Evolutionary conservation across 2,329 filamentous ascomycete species (phyloP), one percentile per base, ranked within the genome.

Genomic region (Teratosphaeria viscida): DNA sequence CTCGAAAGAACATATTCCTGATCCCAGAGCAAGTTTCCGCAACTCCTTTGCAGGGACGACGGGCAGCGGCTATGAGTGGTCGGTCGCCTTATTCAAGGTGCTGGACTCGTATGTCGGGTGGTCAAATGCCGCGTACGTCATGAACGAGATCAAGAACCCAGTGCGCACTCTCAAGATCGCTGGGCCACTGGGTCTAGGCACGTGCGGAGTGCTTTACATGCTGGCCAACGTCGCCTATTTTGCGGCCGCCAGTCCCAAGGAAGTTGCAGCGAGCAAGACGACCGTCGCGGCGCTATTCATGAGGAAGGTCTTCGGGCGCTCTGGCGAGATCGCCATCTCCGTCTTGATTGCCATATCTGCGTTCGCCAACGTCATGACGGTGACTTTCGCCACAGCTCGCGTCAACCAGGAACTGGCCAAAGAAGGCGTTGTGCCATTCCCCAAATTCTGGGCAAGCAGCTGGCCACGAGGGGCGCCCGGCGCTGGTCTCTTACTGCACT

Each of bases 51-150:
- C 81, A 54, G 85, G 85, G 8, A 88, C 85, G 5, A 86, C 82
- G 0, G 82, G 82, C 7, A 85, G 81, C 64, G 80, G 83, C 1
- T 88, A 88, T 63, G 84, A 83, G 55, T 78, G 87, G 37, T 84
- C 87, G n/a, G 87, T 83, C 1, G 85, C 86, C 0, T 74, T 89
- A 0, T 88, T 87, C 77, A 88, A 87, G 65, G 85, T 88, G 62
- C 85, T 88, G 66, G 88, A 85, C 81, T 84, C 81, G 61, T 89
- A 84, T 66, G 81, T 86, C 64, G 85, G 85, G 27, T 86, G 85
- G 76, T 32, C 35, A 43, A 87, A 87, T 70, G 85, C 84, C 69
- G 87, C 87, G 74, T 86, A 87, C 67, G 83, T 81, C 14, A 72
- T 85, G 35, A 82, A 79, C 67, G 86, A 89, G 75, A 86, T 84